Base-by-base conservation (phyloP, 495 filamentous ascomycete genomes). In the Penicillium cosmopolitanum region DNA sequence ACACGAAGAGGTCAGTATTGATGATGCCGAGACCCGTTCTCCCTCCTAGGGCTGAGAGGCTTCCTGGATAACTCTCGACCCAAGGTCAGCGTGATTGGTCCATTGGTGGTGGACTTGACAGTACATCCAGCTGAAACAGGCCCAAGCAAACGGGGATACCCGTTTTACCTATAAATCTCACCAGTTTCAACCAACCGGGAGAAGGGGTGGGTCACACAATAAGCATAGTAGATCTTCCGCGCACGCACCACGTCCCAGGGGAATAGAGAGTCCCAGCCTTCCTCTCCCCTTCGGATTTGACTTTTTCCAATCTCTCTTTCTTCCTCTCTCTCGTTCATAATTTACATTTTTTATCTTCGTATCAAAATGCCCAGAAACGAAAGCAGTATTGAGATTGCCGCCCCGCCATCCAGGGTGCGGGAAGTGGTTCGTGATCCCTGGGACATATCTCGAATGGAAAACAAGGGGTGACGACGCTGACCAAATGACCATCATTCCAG, bases 381-480 rank as follows among this genome's bases (percentile, higher is more conserved):
- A 34, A 68, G 62, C 56, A 60, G 52, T 15, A 70, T 71, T 21
- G 69, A 71, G 46, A 71, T 71, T 16, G 62, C 57, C n/a, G 66
- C 66, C 5, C 57, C 66, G 11, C 69, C 69, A 11, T 50, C 66
- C 3, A 71, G 65, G 52, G 69, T 71, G 61, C 69, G 69, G 8
- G 69, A 71, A 46, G 50, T 71, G 33, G 69, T 71, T 67, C 11
- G 62, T 65, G 9, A 19, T 28, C 13, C 5, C 7, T 21, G 12
- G n/a, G 12, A 9, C 34, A 28, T 33, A 16, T 19, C 12, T 0
- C 11, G 23, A 40, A n/a, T 3, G 15, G 23, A 23, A 31, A 46
- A 28, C 10, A 53, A 43, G 31, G 25, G 12, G 8, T 0, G 12
- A 38, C 5, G 15, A 12, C n/a, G 25, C 62, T 53, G 50, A 43